Percentiles rank a stretch among this genome's conserved stretches.
These are phyloP conservation scores for Lactarius hatsudake DNA, from an alignment of 768 basidiomycete genomes.

Conservation along the genomic window DNA sequence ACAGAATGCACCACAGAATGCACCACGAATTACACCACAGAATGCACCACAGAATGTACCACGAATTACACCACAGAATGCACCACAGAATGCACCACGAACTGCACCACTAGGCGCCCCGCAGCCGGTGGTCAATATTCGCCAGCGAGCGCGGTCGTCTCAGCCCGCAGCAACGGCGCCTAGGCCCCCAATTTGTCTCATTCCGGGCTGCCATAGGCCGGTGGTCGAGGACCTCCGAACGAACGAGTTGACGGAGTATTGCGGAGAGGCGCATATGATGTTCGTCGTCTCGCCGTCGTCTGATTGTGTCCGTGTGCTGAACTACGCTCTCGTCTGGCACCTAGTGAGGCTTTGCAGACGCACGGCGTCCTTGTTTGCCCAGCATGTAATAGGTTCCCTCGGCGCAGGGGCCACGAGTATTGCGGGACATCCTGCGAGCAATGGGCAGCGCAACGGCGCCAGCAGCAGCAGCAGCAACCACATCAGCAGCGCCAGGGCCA, in stretches of 20 bases:
- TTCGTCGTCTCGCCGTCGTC: slow-evolving; percentile 3
- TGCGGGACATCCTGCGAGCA: slow-evolving; percentile 15
- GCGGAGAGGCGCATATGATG: slow-evolving; percentile 11
- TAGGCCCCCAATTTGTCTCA: background rate
- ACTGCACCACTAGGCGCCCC: background rate
- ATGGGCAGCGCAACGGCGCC: slow-evolving; percentile 1
- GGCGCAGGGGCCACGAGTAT: slow-evolving; percentile 3
- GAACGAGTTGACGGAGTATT: slow-evolving; percentile 8
- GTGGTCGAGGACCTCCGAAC: background rate
- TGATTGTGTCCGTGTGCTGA: background rate
- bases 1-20: background rate
- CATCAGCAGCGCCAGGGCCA: background rate
- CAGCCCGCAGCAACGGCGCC: background rate
- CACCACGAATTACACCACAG: background rate
- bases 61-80: no score
- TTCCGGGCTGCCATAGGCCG: background rate
- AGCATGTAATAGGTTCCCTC: slow-evolving; percentile 12
- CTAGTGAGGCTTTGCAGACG: slow-evolving; percentile 7
- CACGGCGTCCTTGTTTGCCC: slow-evolving; percentile 5
- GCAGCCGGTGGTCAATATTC: background rate
- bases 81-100: background rate
- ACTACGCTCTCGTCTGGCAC: background rate
- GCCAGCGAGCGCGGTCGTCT: background rate
- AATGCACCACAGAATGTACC: background rate
- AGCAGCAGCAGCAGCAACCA: background rate